Evolutionary conservation across 305 asterid species (phyloP).

Genomic region (Euphrasia arctica): DNA sequence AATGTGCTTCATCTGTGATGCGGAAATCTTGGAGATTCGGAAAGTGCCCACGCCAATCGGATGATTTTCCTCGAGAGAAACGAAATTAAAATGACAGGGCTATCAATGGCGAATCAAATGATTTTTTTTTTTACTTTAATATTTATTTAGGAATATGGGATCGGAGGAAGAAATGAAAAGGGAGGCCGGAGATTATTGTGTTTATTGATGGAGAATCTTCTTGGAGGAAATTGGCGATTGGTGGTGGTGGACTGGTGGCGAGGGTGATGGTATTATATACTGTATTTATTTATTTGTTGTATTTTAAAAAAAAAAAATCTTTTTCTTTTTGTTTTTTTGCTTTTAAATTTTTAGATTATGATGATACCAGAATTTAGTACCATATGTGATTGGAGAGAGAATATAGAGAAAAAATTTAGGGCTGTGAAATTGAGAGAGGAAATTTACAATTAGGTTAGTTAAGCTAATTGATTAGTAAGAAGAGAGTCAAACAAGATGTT

Average conservation of each 20-base stretch:
- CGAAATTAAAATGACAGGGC: conserved; percentile 25
- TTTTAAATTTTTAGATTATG: background rate
- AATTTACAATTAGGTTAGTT: too few species aligned
- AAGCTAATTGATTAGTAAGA: too few species aligned
- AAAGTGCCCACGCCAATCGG: conserved; percentile 26
- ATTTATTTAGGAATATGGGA: conserved; percentile 29
- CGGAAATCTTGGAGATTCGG: conserved; percentile 30
- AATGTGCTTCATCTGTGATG: conserved; percentile 67
- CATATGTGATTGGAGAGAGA: too few species aligned
- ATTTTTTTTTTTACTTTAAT: conserved; percentile 1
- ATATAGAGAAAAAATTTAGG: too few species aligned
- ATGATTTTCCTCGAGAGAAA: conserved; percentile 20
- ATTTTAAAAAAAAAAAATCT: background rate
- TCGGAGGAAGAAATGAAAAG: conserved; percentile 20
- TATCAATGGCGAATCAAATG: conserved; percentile 19
- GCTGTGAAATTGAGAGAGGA: too few species aligned
- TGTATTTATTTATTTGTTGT: background rate
- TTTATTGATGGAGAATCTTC: conserved; percentile 45
- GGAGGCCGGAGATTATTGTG: conserved; percentile 19
- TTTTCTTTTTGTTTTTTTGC: background rate
- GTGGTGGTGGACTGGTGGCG: conserved; percentile 22
- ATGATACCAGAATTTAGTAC: background rate
- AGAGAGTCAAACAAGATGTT: too few species aligned
- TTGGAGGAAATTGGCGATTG: conserved; percentile 43
- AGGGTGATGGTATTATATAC: background rate